Conservation (phyloP, 2,329 filamentous ascomycete species). For the Colletotrichum viniferum region DNA sequence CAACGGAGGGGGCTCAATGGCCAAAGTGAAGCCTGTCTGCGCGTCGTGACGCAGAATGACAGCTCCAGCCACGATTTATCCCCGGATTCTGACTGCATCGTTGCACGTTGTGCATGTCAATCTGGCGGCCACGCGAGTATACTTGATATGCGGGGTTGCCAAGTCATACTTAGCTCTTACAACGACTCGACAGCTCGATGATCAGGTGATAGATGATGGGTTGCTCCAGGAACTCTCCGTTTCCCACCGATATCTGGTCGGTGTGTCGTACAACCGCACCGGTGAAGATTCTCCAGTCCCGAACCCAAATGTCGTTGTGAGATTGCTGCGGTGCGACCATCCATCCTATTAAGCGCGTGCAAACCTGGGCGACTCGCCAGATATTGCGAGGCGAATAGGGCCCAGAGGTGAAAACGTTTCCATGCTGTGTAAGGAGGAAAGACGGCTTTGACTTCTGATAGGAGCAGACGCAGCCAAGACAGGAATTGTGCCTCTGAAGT, state of each 20-base stretch:
- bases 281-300: background rate
- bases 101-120: background rate
- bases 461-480: background rate
- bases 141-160: background rate
- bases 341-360: background rate
- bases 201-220: background rate
- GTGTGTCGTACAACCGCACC: background rate
- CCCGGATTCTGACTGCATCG: constrained; percentile 1
- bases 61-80: background rate
- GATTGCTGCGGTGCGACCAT: background rate
- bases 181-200: background rate
- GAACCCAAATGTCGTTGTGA: background rate
- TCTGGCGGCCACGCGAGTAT: background rate
- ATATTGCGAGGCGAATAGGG: too few relatives aligned
- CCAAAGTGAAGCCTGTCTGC: background rate
- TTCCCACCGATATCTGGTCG: background rate
- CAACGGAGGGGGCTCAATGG: background rate
- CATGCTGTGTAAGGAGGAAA: background rate
- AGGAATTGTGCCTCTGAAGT: background rate
- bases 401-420: background rate
- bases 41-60: background rate
- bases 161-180: background rate
- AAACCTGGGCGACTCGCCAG: background rate
- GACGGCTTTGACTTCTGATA: background rate
- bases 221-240: background rate